Base-by-base conservation (phyloP, 176 grass and related monocot species). In the Carex kokanica region DNA sequence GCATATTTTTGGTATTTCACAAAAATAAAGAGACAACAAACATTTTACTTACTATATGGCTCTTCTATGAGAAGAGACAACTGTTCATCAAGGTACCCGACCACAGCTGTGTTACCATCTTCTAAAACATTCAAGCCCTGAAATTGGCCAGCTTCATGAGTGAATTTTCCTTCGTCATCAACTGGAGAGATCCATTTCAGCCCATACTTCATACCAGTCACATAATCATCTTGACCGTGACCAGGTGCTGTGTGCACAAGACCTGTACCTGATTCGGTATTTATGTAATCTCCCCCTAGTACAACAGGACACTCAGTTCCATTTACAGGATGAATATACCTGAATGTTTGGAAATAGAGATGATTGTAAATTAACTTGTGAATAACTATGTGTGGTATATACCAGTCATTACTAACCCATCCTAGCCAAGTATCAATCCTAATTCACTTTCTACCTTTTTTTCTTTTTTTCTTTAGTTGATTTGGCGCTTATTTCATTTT, bases 211-310 rank as follows among this genome's bases (percentile, higher is more conserved):
- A 98, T 49, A 66, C 95, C 90, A 70, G 95, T 95, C 62, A 90
- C 21, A 78, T 98, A 98, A 74, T 98, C 95, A 89, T 98, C 95
- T 87, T 98, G 95, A 31, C 95, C 95, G 88, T 98, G 95, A 66
- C 95, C 95, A 51, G 95, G 95, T 70, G 95, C 95, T 88, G 95
- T 98, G 89, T 98, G 95, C 86, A 98, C 92, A 88, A 98, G 93
- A 29, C 95, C 95, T 61, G 95, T 98, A 80, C 95, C 95, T 25
- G 95, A 94, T 78, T 98, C 92, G 81, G 89, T 98, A 88, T 92
- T 95, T 87, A 98, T 95, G 54, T 98, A 95, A 85, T 98, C 95
- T 84, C 95, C 95, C 74, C 95, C 95, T 80, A 95, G 84, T 52
- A 98, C 84, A 78, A 98, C 92, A 43, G 89, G 91, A 79, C 89